phyloP scores from a whole-genome alignment of 2,329 filamentous ascomycete species.

The Dothideomycetidae sp. region DNA sequence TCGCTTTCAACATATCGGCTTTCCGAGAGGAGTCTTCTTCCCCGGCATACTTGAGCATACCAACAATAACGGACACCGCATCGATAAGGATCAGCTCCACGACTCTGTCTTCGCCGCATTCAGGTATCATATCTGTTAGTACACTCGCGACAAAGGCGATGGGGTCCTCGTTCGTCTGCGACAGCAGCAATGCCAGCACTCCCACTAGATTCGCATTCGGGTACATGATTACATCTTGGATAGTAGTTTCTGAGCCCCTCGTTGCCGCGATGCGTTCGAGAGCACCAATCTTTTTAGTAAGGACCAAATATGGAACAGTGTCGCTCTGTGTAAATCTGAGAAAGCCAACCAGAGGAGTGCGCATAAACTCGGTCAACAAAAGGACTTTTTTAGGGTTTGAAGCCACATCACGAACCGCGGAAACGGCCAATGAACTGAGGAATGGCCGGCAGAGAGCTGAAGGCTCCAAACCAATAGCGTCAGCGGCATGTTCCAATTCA shows the following conservation, averaged over 20 bases:
- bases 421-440: constrained; percentile 73
- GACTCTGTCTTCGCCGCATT: constrained; percentile 52
- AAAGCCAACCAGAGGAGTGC: constrained; percentile 56
- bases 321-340: constrained; percentile 63
- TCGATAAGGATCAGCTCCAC: constrained; percentile 58
- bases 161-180: constrained; percentile 47
- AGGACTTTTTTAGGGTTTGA: constrained; percentile 69
- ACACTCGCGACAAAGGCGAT: constrained; percentile 55
- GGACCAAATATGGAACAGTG: constrained; percentile 73
- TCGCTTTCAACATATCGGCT: constrained; percentile 34
- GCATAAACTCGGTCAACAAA: constrained; percentile 65
- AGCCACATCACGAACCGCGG: constrained; percentile 68
- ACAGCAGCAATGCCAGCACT: constrained; percentile 44
- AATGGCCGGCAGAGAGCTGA: constrained; percentile 67
- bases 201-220: constrained; percentile 42
- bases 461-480: constrained; percentile 46
- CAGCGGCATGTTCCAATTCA: constrained; percentile 63
- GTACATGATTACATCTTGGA: constrained; percentile 48
- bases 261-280: constrained; percentile 70
- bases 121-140: constrained; percentile 52
- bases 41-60: constrained; percentile 66
- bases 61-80: constrained; percentile 59
- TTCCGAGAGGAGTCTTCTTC: constrained; percentile 39
- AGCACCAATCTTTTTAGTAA: constrained; percentile 62
- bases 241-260: constrained; percentile 33